Conservation (phyloP, 805 yeast species). For the Candida boleticola region DNA sequence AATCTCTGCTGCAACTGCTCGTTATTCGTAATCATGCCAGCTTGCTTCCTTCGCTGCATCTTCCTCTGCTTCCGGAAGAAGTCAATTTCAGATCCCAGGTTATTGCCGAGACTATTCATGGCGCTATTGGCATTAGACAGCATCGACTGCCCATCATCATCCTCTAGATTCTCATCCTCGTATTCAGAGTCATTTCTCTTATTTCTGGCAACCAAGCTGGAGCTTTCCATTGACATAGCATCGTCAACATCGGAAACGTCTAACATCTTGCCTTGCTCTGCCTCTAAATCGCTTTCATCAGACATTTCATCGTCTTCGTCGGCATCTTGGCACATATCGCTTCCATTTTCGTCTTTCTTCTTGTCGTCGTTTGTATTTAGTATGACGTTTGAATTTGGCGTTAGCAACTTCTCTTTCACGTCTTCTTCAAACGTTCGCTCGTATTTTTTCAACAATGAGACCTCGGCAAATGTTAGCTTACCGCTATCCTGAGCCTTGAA, state of each 20-base stretch:
- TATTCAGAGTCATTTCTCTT: conserved; percentile 9
- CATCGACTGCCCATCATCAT: conserved; percentile 2
- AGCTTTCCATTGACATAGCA: conserved; percentile 21
- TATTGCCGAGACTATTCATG: neutral
- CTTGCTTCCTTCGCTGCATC: neutral
- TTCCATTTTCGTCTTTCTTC: conserved; percentile 9
- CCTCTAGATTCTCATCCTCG: conserved; percentile 13
- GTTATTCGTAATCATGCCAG: neutral
- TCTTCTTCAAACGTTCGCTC: conserved; percentile 12
- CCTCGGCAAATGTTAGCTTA: conserved; percentile 6
- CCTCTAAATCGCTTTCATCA: conserved; percentile 25
- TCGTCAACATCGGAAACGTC: conserved; percentile 21
- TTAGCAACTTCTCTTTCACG: conserved; percentile 7
- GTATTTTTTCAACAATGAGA: conserved; percentile 7
- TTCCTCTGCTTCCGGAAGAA: conserved; percentile 1
- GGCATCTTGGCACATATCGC: neutral
- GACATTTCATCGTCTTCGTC: conserved; percentile 16
- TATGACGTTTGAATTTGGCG: neutral
- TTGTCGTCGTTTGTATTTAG: neutral
- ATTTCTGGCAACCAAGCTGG: conserved; percentile 6
- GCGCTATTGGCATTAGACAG: neutral
- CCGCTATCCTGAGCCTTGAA: conserved; percentile 8
- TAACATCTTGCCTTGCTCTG: conserved; percentile 15
- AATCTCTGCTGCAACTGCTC: neutral
- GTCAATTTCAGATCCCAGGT: neutral